Base-by-base conservation (phyloP, 2,329 filamentous ascomycete species). In the Rutstroemia sp. region DNA sequence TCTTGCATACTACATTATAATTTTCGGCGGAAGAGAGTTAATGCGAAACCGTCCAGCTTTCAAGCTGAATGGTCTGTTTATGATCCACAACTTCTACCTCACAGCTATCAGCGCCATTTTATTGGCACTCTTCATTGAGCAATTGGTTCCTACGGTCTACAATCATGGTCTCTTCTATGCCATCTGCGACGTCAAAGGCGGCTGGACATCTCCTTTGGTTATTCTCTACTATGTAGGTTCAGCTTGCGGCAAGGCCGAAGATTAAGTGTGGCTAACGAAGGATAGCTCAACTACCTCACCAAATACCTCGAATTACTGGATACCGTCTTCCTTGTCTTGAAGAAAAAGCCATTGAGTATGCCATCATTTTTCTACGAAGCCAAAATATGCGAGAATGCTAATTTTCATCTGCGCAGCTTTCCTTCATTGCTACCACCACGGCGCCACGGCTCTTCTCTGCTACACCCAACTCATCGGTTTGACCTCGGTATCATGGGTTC, bases 401-500 rank as follows among this genome's bases (percentile, higher is more conserved):
- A 74, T 62, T n/a, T n/a, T 5, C 27, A 27, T 38, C 16, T 12
- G n/a, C 42, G 37, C 61, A 85, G 80, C 94, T 70, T 97, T 97
- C 86, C 88, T 97, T 66, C 92, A 97, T 82, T 96, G 90, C 77
- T 97, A 97, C 77, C 92, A 97, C 80, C 92, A 97, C 74, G 92
- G 92, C 71, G 92, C 92, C 55, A 97, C 92, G 57, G 92, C 92
- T 66, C 86, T 96, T 63, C 88, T 97, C 67, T 96, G 92, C 87
- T 97, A 95, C 80, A 96, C 91, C 56, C 92, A 97, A 78, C 84
- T 97, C 64, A 87, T 96, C 69, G 92, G 92, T 65, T 83, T 89
- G 70, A 97, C 92, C 47, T 82, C 92, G 45, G 92, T 97, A 57
- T 95, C 92, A 59, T 97, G 92, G 92, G 90, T 96, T 56, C 86